Evolutionary conservation across 352 stramenopile genomes (phyloP).

Genomic region (Plasmopara viticola): DNA sequence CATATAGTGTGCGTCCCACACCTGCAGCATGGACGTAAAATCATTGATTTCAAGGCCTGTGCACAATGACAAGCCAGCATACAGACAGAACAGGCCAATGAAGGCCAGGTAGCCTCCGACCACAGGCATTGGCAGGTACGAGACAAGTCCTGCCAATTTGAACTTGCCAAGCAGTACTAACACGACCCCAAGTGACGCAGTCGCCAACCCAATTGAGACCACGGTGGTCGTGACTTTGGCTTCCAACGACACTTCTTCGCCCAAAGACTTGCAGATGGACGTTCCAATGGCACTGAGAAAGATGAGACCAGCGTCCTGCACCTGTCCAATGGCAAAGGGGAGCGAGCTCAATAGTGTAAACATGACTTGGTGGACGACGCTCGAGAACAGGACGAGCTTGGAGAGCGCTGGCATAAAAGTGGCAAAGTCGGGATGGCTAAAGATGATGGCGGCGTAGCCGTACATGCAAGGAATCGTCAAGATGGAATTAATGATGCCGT

Average conservation of each 20-base stretch:
- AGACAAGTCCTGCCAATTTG: conserved; percentile 91
- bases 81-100: conserved; percentile 95
- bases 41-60: conserved; percentile 89
- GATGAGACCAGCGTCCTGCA: conserved; percentile 98
- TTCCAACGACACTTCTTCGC: conserved; percentile 51
- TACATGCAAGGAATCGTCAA: conserved; percentile 93
- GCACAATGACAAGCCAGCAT: conserved; percentile 88
- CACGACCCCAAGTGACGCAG: conserved; percentile 86
- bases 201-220: conserved; percentile 89
- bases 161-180: conserved; percentile 94
- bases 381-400: conserved; percentile 96
- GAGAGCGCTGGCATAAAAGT: conserved; percentile 86
- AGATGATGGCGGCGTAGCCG: conserved; percentile 95
- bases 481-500: conserved; percentile 91
- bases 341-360: conserved; percentile 88
- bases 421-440: conserved; percentile 86
- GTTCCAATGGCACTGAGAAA: conserved; percentile 94
- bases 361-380: conserved; percentile 91
- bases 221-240: conserved; percentile 91
- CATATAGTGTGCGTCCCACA: conserved; percentile 60
- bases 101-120: conserved; percentile 97
- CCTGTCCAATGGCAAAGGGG: conserved; percentile 95
- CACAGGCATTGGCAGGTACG: conserved; percentile 95
- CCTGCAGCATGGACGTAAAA: conserved; percentile 67
- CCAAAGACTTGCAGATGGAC: conserved; percentile 81